A percentile compares a stretch with the other conserved stretches of the same genome.
Conservation (phyloP, 257 asterid species). For the Solanum tacnaense region DNA sequence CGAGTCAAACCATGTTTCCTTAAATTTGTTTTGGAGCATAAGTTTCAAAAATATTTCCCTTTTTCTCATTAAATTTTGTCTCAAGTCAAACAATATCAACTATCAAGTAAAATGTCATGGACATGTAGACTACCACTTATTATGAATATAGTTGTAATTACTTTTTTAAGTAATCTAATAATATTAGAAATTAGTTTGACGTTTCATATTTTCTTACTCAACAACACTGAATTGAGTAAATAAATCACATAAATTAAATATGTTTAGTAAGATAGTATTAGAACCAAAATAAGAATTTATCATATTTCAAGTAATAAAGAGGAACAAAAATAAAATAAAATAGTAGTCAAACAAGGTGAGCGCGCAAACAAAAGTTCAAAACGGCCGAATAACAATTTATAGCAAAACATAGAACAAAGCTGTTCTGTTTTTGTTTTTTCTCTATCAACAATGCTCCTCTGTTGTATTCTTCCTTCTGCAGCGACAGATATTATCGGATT, state of each 20-base stretch:
- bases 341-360: background rate
- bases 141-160: background rate
- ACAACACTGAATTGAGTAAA: background rate
- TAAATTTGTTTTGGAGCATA: no score
- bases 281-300: background rate
- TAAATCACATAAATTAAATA: background rate
- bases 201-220: background rate
- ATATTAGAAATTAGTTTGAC: no score
- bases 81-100: background rate
- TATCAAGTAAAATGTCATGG: background rate
- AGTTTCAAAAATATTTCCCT: no score
- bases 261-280: background rate
- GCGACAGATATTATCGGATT: background rate
- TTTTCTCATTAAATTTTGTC: background rate
- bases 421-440: background rate
- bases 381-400: background rate
- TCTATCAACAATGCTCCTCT: background rate
- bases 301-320: background rate
- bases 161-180: background rate
- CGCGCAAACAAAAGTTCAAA: background rate
- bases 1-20: no score
- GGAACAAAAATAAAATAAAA: background rate
- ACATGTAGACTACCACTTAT: background rate
- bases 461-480: background rate
- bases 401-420: background rate